Percentiles rank a stretch among this genome's conserved stretches.
phyloP scores from a whole-genome alignment of 2,329 filamentous ascomycete genomes.

The Hawksworthiomyces lignivorus region DNA sequence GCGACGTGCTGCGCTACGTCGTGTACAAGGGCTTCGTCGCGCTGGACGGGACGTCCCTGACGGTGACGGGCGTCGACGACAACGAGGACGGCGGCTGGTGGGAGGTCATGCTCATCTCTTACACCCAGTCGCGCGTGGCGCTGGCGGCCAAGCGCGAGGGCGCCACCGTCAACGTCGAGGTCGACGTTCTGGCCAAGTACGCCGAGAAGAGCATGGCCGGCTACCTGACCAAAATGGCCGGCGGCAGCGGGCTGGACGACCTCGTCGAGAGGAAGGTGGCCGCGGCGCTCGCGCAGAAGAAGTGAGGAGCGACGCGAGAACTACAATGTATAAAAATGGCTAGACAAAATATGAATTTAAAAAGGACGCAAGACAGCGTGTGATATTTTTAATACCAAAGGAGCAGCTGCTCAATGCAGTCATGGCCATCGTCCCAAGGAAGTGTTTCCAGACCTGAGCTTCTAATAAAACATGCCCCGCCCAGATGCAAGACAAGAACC shows the following conservation, averaged over 20 bases:
- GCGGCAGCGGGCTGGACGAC: conserved; percentile 53
- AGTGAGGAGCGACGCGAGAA: background rate
- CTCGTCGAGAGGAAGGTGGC: conserved; percentile 70
- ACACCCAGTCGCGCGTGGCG: conserved; percentile 89
- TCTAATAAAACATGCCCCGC: too few species aligned
- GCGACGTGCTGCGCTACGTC: conserved; percentile 69
- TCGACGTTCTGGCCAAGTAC: conserved; percentile 81
- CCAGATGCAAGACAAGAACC: background rate
- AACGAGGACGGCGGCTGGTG: conserved; percentile 58
- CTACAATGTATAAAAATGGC: background rate
- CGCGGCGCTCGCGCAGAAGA: conserved; percentile 43
- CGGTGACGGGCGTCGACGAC: conserved; percentile 80
- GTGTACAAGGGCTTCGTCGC: conserved; percentile 96
- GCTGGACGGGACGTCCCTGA: conserved; percentile 90
- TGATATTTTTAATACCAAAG: too few species aligned
- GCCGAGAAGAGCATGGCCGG: conserved; percentile 83
- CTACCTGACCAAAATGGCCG: conserved; percentile 55
- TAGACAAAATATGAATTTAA: too few species aligned
- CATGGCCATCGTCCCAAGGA: too few species aligned
- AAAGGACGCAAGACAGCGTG: too few species aligned
- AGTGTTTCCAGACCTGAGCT: too few species aligned
- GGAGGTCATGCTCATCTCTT: conserved; percentile 97
- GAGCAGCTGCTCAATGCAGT: too few species aligned
- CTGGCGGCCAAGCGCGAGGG: conserved; percentile 70
- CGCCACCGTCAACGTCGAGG: conserved; percentile 84